Base-by-base conservation (phyloP, 2,329 filamentous ascomycete genomes). In the Xylariales sp. region DNA sequence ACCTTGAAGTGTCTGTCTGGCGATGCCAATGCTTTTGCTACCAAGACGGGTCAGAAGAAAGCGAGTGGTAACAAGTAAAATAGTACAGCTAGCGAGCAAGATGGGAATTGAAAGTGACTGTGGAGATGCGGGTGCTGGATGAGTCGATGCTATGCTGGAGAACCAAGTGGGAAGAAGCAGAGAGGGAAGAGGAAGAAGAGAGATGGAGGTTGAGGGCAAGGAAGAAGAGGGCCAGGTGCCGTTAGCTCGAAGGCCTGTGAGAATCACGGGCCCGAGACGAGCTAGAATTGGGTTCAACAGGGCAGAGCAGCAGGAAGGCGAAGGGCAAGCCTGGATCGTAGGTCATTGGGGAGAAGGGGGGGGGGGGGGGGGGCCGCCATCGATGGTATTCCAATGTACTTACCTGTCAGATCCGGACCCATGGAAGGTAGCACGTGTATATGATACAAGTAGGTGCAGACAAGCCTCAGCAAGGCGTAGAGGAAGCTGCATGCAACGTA, bases 21-120 rank as follows among this genome's bases (percentile, higher is more conserved):
- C 75, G 70, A 75, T 74, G 74, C 70, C 76, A 73, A 75, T 74
- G 69, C 65, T 74, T 81, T 79, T 81, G 81, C 79, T 83, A 83
- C 84, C 85, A 86, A 71, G 69, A 71, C 53, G 64, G 46, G 66
- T 78, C 81, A 80, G 77, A 83, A 65, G 67, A 71, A 85, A 87
- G 84, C 82, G 84, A 87, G 83, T 77, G 82, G 79, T 78, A 76
- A 81, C 81, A 83, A 85, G 82, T 84, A 85, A 84, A 83, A 87
- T 86, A 83, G 84, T 83, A 83, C 83, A 86, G 84, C 83, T 87
- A 86, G 83, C 82, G 80, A 86, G 84, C 86, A 87, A 87, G 82
- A 84, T 84, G 83, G 79, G 79, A 77, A 77, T 77, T 77, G 78
- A 82, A 70, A 83, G 82, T 82, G 81, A 81, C 75, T 80, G 80